Evolutionary conservation across 345 rosid genomes (phyloP).

Genomic region (Citrus maxima): DNA sequence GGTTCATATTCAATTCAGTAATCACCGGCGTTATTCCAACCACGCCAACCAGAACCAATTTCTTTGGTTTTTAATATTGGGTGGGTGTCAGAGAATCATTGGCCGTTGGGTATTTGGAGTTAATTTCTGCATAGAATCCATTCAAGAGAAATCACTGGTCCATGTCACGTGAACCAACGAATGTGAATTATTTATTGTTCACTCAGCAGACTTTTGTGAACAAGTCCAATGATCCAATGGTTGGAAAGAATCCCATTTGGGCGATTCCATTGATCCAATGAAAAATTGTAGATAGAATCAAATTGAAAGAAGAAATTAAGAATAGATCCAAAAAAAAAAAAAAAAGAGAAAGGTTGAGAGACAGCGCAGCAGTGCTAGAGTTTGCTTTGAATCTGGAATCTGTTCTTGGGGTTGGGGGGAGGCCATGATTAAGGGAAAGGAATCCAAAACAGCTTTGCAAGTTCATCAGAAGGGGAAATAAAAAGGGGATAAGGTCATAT

Average conservation of each 20-base stretch:
- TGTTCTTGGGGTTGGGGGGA: not conserved
- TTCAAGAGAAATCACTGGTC: not conserved
- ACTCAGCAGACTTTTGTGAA: not conserved
- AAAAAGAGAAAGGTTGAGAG: not conserved
- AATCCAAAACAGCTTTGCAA: not conserved
- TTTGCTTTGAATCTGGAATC: not conserved
- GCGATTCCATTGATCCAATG: not conserved
- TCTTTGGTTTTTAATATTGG: too few species aligned
- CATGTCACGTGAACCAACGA: not conserved
- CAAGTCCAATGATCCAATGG: not conserved
- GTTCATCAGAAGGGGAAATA: not conserved
- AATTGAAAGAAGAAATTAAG: not conserved
- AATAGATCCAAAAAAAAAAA: too few species aligned
- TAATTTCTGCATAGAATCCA: not conserved
- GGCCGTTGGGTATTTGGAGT: not conserved
- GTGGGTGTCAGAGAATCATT: not conserved
- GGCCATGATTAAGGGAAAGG: not conserved
- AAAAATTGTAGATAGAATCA: not conserved
- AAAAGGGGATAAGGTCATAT: not conserved
- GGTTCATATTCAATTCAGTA: not conserved
- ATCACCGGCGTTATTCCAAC: not conserved
- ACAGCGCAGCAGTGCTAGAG: not conserved
- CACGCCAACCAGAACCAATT: not conserved
- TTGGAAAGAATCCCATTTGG: not conserved
- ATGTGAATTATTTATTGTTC: not conserved